Evolutionary conservation across 257 asterid species (phyloP), one percentile per base, ranked within the genome.

Genomic region (Ilex asprella): DNA sequence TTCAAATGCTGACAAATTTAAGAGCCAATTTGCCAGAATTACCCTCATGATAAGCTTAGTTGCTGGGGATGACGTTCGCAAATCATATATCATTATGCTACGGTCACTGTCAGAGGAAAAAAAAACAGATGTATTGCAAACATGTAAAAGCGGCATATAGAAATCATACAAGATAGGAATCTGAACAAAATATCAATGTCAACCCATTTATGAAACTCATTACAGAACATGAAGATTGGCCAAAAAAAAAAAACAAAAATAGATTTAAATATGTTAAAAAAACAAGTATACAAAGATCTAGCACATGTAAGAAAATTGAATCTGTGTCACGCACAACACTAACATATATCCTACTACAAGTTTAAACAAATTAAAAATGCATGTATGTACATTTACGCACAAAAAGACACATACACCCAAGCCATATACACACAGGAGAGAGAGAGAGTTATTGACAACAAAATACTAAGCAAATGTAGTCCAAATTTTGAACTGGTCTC

Each of bases 11-110:
- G 53, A 56, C 10, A 30, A 31, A 58, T 14, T 66, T 5, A 6
- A 3, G 31, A 12, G 56, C 39, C 5, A 35, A 35, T 35, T 49
- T 49, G 3, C 14, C 14, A 15, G 8, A 50, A 30, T 69, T 72
- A 86, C 98, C 89, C 81, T 69, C 99, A 86, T 89, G 60, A 86
- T 75, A 66, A 92, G 60, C 88, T 85, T 86, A 74, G 89, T 86
- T 30, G 86, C 85, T 12, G 99, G 95, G 29, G 97, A 81, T 57
- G 97, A 78, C 65, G 62, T 31, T 53, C 97, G 83, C 59, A 92
- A 76, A 70, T 92, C 99, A 69, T 81, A 92, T 75, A 92, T 80
- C 30, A 85, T 69, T 66, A 92, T 92, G 86, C 97, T 92, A 56
- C 96, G 82, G 67, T 92, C 97, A 82, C 99, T 92, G 89, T 78